A percentile compares a stretch with the other conserved stretches of the same genome.
Conservation (phyloP, 495 filamentous ascomycete genomes). For the Beverwykella pulmonaria region DNA sequence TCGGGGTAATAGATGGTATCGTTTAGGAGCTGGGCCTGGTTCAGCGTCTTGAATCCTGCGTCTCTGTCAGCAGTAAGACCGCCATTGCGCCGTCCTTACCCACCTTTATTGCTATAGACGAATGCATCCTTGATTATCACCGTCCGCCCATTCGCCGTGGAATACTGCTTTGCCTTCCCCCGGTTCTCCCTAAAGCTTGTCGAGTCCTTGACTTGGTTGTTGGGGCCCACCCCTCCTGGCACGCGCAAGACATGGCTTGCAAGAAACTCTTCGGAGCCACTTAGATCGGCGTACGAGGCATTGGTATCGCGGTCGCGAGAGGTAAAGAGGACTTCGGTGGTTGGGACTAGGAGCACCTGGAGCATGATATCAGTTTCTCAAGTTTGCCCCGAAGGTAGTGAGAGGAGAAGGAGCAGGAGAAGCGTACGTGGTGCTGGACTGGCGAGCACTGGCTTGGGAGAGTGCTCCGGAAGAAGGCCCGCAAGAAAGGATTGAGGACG, state of each 20-base stretch:
- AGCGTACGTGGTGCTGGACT: slow-evolving; percentile 78
- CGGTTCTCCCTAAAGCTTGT: slow-evolving; percentile 82
- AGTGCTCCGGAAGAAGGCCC: slow-evolving; percentile 96
- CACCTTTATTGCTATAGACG: slow-evolving; percentile 96
- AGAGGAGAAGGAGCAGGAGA: slow-evolving; percentile 1
- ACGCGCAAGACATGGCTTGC: slow-evolving; percentile 95
- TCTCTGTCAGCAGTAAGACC: background rate
- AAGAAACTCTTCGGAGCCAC: slow-evolving; percentile 88
- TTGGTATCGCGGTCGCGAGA: slow-evolving; percentile 88
- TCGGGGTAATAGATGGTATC: slow-evolving; percentile 90
- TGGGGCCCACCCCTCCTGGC: slow-evolving; percentile 58
- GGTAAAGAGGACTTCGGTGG: slow-evolving; percentile 84
- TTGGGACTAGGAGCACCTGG: slow-evolving; percentile 88
- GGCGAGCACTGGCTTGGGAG: slow-evolving; percentile 91
- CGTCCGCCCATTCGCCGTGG: slow-evolving; percentile 88
- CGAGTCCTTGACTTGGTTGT: slow-evolving; percentile 63
- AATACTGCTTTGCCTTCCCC: slow-evolving; percentile 90
- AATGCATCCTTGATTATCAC: slow-evolving; percentile 93
- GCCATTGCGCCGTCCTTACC: slow-evolving; percentile 4
- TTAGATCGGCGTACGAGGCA: slow-evolving; percentile 74
- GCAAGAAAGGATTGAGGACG: slow-evolving; percentile 90
- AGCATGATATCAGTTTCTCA: background rate
- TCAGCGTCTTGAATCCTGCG: slow-evolving; percentile 85
- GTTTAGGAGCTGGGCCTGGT: slow-evolving; percentile 84
- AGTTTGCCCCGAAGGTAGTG: background rate